Base-by-base conservation (phyloP, 2,329 filamentous ascomycete species). In the Sporothrix mexicana region DNA sequence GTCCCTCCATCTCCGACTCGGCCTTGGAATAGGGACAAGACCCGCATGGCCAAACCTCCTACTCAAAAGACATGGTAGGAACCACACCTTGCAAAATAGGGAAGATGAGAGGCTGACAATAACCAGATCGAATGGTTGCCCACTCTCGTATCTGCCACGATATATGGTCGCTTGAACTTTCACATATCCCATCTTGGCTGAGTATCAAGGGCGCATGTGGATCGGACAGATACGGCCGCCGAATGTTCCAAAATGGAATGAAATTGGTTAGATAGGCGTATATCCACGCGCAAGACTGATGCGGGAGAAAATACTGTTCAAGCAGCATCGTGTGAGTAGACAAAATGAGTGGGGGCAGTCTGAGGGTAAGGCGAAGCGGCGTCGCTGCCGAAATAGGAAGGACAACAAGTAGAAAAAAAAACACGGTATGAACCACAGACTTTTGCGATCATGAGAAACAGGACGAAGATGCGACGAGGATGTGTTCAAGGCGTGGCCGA, bases 201-300 rank as follows among this genome's bases (percentile, higher is more conserved):
- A 9, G 20, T 43, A 30, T 43, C 36, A 10, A 64, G 13, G 30
- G n/a, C 59, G 17, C 59, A n/a, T 13, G 59, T 41, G 36, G 59
- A 23, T 64, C 59, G 36, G 36, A 43, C 59, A 64, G 36, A 64
- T n/a, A 64, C 36, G 23, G 20, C 23, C 62, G 23, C n/a, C 12
- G 15, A 49, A 17, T n/a, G 64, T 53, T 15, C 45, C 47, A 47
- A 20, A 53, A 13, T 13, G 23, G 20, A 41, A 36, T 36, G 20
- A n/a, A 30, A 15, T 8, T 5, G 62, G 9, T 51, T 23, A 17
- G 59, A 3, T 17, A 23, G 9, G 8, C 13, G 17, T 6, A 20
- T 23, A 15, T 45, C 13, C 59, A 64, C n/a, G 10, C 30, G 17
- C n/a, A 25, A 43, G 36, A n/a, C 36, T 23, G 20, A 45, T 20